Conservation (phyloP, 176 grass and related monocot genomes). For the Hordeum vulgare region MorexV3_pseudomolecules_assembly NC_058522.1:484032797-484033296, state of each 20-base stretch:
- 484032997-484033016: neutral
- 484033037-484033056: neutral
- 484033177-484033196: neutral
- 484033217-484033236: neutral
- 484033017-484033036: neutral
- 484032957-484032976: too few species aligned
- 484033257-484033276: neutral
- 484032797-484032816: too few species aligned
- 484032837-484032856: too few species aligned
- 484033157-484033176: neutral
- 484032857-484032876: too few species aligned
- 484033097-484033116: neutral
- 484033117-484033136: neutral
- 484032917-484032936: too few species aligned
- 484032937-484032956: too few species aligned
- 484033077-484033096: neutral
- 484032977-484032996: too few species aligned
- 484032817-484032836: too few species aligned
- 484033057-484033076: neutral
- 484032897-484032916: too few species aligned
- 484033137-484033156: neutral
- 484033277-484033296: neutral
- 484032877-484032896: too few species aligned
- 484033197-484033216: neutral
- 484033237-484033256: neutral